phyloP scores from a whole-genome alignment of 148 eudicot genomes.

The Persicaria maculosa region DNA sequence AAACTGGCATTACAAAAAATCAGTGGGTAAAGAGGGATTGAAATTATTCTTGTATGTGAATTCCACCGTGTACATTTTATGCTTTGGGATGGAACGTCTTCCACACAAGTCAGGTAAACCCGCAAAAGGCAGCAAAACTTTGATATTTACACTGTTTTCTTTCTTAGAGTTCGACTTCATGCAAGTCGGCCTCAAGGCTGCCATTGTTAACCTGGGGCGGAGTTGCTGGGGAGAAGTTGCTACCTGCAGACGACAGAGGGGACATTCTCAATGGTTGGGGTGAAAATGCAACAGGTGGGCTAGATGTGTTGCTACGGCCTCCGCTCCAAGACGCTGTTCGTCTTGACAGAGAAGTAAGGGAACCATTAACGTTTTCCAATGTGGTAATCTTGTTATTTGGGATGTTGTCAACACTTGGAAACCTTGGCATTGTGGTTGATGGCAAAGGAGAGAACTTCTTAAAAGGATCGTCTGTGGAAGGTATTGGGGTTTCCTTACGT shows the following conservation, averaged over 20 bases:
- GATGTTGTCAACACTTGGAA: slow-evolving; percentile 63
- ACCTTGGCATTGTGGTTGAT: slow-evolving; percentile 46
- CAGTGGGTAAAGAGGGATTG: background rate
- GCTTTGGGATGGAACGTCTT: background rate
- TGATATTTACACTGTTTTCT: slow-evolving; percentile 26
- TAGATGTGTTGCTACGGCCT: slow-evolving; percentile 27
- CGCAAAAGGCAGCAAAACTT: slow-evolving; percentile 20
- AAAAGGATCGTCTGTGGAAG: slow-evolving; percentile 25
- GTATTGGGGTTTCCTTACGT: slow-evolving; percentile 26
- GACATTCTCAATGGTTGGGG: slow-evolving; percentile 41
- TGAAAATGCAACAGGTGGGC: slow-evolving; percentile 26
- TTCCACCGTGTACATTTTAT: background rate
- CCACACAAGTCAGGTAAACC: background rate
- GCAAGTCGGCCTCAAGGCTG: slow-evolving; percentile 62
- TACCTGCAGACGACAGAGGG: slow-evolving; percentile 35
- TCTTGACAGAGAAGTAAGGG: slow-evolving; percentile 42
- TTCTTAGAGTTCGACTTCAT: slow-evolving; percentile 77
- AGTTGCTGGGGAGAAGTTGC: slow-evolving; percentile 23
- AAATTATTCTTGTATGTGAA: background rate
- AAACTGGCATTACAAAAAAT: background rate
- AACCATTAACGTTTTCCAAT: slow-evolving; percentile 16
- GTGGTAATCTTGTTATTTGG: slow-evolving; percentile 24
- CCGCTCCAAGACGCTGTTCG: slow-evolving; percentile 88
- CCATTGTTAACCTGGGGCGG: slow-evolving; percentile 33
- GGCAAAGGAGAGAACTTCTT: slow-evolving; percentile 42